Evolutionary conservation across 2,329 filamentous ascomycete species (phyloP), one percentile per base, ranked within the genome.

Genomic region (Bipolaris cookei): DNA sequence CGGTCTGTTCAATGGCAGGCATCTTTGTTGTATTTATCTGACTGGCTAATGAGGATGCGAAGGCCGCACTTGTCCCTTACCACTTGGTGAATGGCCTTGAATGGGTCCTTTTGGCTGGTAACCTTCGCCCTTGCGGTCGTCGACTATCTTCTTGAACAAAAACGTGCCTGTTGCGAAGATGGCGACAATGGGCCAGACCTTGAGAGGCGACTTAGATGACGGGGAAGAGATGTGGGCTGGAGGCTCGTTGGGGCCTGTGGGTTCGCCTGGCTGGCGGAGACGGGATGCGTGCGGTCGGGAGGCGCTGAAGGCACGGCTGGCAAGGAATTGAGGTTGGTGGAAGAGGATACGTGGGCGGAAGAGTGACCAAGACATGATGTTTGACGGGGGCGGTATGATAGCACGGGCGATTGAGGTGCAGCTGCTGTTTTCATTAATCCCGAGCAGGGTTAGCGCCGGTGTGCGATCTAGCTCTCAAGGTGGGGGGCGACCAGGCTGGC

Each of bases 91-190:
- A 48, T 75, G 72, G 20, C 72, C 71, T 18, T 66, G 64, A 21
- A 71, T 62, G 37, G 68, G 70, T 60, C 70, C 69, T 48, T 65
- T 57, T 8, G 70, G 54, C 46, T 70, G 59, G 50, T 74, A 72
- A 38, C 61, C 63, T 46, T 73, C 56, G 25, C 77, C 80, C 60
- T 77, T 74, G 42, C 80, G 71, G 59, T 78, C 72, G 58, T 82
- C 80, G 37, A 79, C 76, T 45, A 83, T 75, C 61, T 74, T 74
- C 66, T 78, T 79, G 73, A 83, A 83, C 51, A 79, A 69, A 50
- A 76, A 76, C 43, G 75, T 79, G 59, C 81, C 81, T 32, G 75
- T 61, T 52, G 66, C 75, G 70, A 83, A 80, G 68, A 83, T 82
- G 66, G 73, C 70, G 56, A 82, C 62, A 44, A 83, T 76, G 21